Evolutionary conservation across 352 stramenopile species (phyloP).

Genomic region (Thraustochytrium sp.): DNA sequence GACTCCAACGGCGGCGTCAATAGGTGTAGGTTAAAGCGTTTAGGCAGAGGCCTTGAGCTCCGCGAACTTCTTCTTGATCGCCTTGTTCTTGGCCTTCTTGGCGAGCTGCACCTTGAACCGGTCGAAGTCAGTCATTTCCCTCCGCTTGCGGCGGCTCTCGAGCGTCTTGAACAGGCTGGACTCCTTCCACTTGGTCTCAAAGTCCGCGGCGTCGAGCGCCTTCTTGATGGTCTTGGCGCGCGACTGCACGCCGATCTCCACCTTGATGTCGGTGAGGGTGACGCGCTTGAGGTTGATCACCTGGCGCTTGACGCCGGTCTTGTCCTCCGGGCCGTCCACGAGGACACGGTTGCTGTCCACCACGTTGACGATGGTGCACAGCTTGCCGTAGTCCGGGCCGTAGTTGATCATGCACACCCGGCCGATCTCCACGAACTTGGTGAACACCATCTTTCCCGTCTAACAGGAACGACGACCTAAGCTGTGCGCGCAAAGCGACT

Average conservation of each 20-base stretch:
- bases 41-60: slow-evolving; percentile 16
- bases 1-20: neutral
- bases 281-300: slow-evolving; percentile 96
- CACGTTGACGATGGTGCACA: slow-evolving; percentile 98
- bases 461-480: too few relatives aligned
- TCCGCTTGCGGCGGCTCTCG: slow-evolving; percentile 87
- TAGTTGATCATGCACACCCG: slow-evolving; percentile 98
- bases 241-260: slow-evolving; percentile 88
- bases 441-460: slow-evolving; percentile 67
- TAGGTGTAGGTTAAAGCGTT: neutral
- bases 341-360: slow-evolving; percentile 97
- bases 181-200: slow-evolving; percentile 87
- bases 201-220: slow-evolving; percentile 71
- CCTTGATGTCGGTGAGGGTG: slow-evolving; percentile 91
- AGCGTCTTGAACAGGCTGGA: slow-evolving; percentile 97
- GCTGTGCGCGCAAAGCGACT: too few relatives aligned
- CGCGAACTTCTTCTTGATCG: slow-evolving; percentile 30
- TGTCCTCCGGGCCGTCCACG: slow-evolving; percentile 88
- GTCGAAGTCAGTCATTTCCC: slow-evolving; percentile 92
- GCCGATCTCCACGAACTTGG: slow-evolving; percentile 97
- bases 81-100: slow-evolving; percentile 67
- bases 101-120: slow-evolving; percentile 99
- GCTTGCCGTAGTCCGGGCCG: slow-evolving; percentile 91
- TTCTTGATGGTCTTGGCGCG: slow-evolving; percentile 89
- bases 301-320: slow-evolving; percentile 93